Percentiles rank a stretch among this genome's conserved stretches.
Evolutionary conservation across 495 filamentous ascomycete species (phyloP).

Genomic region (Recurvomyces mirabilis): DNA sequence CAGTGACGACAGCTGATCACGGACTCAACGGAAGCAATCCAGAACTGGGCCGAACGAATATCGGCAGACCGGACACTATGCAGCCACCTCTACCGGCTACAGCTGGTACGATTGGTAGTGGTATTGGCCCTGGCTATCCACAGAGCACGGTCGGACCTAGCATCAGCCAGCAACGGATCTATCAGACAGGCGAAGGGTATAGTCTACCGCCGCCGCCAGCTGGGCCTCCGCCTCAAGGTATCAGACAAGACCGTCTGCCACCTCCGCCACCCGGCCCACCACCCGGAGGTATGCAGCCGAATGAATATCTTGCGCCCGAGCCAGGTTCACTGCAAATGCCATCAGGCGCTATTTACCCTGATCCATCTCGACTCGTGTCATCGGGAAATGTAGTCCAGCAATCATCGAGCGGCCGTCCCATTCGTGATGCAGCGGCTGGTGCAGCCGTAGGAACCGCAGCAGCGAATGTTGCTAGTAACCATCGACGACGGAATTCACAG

Average conservation of each 20-base stretch:
- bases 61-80: conserved; percentile 11
- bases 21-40: conserved; percentile 28
- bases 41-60: conserved; percentile 18
- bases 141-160: too few relatives aligned
- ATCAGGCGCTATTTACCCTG: conserved; percentile 15
- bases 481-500: conserved; percentile 27
- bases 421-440: conserved; percentile 4
- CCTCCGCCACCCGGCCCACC: conserved; percentile 26
- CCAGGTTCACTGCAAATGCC: conserved; percentile 16
- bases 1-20: conserved; percentile 20
- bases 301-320: conserved; percentile 6
- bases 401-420: neutral
- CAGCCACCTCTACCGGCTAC: conserved; percentile 23
- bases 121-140: too few relatives aligned
- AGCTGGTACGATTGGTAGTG: conserved; percentile 13
- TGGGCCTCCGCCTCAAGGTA: conserved; percentile 23
- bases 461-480: conserved; percentile 34
- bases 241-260: conserved; percentile 31
- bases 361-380: conserved; percentile 10
- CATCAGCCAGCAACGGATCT: conserved; percentile 1
- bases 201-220: conserved; percentile 26
- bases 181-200: conserved; percentile 1
- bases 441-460: conserved; percentile 13
- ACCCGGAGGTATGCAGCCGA: neutral
- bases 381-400: conserved; percentile 6